Conservation (phyloP, 306 rosid species). For the Castanea crenata region DNA sequence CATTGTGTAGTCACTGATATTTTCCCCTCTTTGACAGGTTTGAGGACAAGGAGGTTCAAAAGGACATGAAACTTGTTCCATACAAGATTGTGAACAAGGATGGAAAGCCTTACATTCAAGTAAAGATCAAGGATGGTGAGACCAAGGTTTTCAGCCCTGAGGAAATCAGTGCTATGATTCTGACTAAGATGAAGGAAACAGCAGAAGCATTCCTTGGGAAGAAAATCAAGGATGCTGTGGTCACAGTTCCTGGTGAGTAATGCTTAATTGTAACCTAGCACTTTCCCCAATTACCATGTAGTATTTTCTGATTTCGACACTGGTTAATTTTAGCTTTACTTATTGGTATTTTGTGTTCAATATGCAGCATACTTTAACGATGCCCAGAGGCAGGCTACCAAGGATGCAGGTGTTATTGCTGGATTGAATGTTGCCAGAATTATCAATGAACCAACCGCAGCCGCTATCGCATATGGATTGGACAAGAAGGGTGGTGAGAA, state of each 20-base stretch:
- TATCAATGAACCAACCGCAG: conserved; percentile 97
- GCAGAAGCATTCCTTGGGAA: conserved; percentile 97
- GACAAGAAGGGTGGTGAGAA: conserved; percentile 99
- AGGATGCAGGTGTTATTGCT: conserved; percentile 95
- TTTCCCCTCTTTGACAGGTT: conserved; percentile 49
- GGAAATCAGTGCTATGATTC: conserved; percentile 90
- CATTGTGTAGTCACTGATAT: conserved; percentile 11
- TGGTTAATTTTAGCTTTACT: not conserved
- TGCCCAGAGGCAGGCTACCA: conserved; percentile 99
- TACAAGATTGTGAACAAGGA: conserved; percentile 94
- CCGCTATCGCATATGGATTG: conserved; percentile 96
- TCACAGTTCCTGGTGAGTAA: conserved; percentile 85
- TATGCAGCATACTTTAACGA: conserved; percentile 91
- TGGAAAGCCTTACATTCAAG: conserved; percentile 95
- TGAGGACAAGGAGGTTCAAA: conserved; percentile 88
- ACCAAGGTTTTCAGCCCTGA: conserved; percentile 97
- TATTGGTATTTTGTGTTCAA: conserved; percentile 1
- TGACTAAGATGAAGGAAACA: conserved; percentile 93
- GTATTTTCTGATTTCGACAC: not conserved
- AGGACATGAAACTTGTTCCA: conserved; percentile 84
- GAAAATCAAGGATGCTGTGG: conserved; percentile 85
- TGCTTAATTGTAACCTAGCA: not conserved
- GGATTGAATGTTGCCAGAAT: conserved; percentile 98
- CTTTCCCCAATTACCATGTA: not conserved
- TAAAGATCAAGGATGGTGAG: conserved; percentile 81